Evolutionary conservation across 2,329 filamentous ascomycete species (phyloP), one percentile per base, ranked within the genome.

Genomic region (Podosphaera xanthii): DNA sequence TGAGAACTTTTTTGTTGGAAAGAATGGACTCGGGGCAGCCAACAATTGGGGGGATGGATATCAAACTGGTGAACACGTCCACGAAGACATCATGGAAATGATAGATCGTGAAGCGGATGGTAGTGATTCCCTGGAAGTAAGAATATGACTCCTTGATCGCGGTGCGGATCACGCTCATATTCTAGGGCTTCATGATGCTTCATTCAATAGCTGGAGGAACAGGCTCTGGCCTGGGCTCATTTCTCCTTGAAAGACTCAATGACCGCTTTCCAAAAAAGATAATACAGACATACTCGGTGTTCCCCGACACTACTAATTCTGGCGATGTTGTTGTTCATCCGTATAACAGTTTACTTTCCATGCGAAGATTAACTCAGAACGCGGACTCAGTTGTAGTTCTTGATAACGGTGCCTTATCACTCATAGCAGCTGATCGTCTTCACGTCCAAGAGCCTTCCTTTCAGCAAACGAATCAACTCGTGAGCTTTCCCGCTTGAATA

Each of bases 41-140:
- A 98, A 98, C 72, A 98, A 97, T 71, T 98, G 92, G 92, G 92
- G 90, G 62, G 86, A 92, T 68, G 92, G 92, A 54, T 98, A 98
- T 72, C 83, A 92, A 64, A 90, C 87, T 59, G 92, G 90, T 65
- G 90, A 96, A 71, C 77, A 79, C 52, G 88, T 98, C 30, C 88
- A 91, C 66, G 92, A 98, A 71, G 92, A 98, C 70, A 88, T 98
- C 59, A 87, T 98, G 78, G 94, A 98, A 71, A 98, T 98, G 89
- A 95, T 98, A 68, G 92, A 98, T 70, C 85, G 92, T 61, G 92
- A 98, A 71, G 92, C 94, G 14, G 92, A 98, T 71, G 94, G 94
- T 38, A 97, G 91, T 70, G 92, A 98, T 72, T 96, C 90, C 58
- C 77, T 98, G 3, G 92, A 98, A 76, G 85, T 86, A 70, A 38